Evolutionary conservation across 2,329 filamentous ascomycete species (phyloP).

Genomic region (Allantophomopsis cytisporea): DNA sequence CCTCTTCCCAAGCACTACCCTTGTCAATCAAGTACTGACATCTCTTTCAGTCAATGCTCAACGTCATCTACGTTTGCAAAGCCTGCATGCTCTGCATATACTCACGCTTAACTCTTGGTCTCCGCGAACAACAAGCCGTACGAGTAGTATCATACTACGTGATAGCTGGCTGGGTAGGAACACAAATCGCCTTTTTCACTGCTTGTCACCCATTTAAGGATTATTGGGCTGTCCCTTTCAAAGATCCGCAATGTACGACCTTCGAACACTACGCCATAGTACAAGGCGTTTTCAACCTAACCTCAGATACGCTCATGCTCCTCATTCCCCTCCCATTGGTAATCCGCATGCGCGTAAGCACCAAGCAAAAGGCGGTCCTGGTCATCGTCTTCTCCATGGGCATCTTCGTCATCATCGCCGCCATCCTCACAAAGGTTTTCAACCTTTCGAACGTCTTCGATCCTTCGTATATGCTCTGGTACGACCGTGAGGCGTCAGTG

Average conservation of each 20-base stretch:
- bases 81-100: constrained; percentile 43
- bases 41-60: constrained; percentile 36
- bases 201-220: constrained; percentile 41
- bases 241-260: constrained; percentile 36
- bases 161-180: constrained; percentile 30
- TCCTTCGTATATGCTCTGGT: constrained; percentile 24
- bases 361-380: constrained; percentile 34
- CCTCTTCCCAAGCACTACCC: not conserved
- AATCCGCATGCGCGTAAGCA: constrained; percentile 29
- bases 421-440: constrained; percentile 29
- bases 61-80: constrained; percentile 43
- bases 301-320: constrained; percentile 41
- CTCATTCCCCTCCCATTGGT: constrained; percentile 37
- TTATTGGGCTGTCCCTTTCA: constrained; percentile 43
- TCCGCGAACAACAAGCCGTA: constrained; percentile 31
- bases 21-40: not conserved
- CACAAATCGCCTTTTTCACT: constrained; percentile 33
- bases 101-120: constrained; percentile 22
- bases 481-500: constrained; percentile 32
- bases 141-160: constrained; percentile 34
- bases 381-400: constrained; percentile 26
- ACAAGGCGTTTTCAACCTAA: constrained; percentile 40
- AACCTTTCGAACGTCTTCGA: constrained; percentile 16
- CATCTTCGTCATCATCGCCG: constrained; percentile 32
- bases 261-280: constrained; percentile 40